A percentile compares a stretch with the other conserved stretches of the same genome.
Evolutionary conservation across 129 eudicot genomes (phyloP).

Genomic region (Artemisia argyi): DNA sequence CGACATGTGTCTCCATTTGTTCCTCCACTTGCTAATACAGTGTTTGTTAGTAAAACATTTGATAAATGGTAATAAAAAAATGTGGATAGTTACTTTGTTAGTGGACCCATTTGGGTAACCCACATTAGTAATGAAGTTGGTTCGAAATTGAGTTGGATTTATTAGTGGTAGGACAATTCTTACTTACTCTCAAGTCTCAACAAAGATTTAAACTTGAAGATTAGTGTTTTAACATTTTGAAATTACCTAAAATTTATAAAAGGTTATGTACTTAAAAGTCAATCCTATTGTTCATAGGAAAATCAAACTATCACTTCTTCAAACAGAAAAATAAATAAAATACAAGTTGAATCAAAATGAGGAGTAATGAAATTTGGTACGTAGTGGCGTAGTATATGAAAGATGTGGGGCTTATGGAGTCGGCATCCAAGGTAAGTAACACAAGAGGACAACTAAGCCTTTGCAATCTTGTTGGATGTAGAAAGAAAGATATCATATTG

Average conservation of each 20-base stretch:
- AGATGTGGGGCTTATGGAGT: conserved; percentile 26
- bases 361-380: conserved; percentile 19
- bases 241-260: no score
- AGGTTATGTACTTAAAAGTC: no score
- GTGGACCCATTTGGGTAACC: conserved; percentile 25
- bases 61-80: neutral
- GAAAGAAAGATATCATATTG: no score
- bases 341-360: neutral
- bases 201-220: no score
- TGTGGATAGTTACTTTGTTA: neutral
- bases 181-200: no score
- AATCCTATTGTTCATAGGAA: no score
- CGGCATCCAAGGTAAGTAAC: conserved; percentile 31
- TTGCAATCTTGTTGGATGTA: neutral
- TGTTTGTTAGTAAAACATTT: neutral
- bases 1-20: conserved; percentile 45
- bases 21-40: conserved; percentile 22
- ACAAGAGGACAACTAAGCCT: conserved; percentile 5
- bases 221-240: no score
- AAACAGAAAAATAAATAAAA: no score
- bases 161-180: conserved; percentile 6
- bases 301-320: no score
- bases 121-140: conserved; percentile 25
- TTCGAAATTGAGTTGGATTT: conserved; percentile 16
- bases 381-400: conserved; percentile 19